A percentile compares a stretch with the other conserved stretches of the same genome.
These are phyloP conservation scores for Tetrapisispora phaffii DNA, from an alignment of 805 yeast species.

Conservation along the genomic window DNA sequence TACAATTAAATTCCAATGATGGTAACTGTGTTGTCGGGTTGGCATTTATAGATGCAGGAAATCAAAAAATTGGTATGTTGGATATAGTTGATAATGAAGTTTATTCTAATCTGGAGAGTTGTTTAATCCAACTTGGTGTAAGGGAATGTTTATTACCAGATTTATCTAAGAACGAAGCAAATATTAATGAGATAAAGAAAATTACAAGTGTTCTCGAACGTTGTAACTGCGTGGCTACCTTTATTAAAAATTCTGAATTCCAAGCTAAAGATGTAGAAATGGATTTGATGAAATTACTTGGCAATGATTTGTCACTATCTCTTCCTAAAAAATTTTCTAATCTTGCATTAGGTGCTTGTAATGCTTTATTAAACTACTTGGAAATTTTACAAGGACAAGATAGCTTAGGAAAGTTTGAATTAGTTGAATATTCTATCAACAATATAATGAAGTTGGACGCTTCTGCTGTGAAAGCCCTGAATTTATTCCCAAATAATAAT, in stretches of 20 bases:
- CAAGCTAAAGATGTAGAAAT: constrained; percentile 60
- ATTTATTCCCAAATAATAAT: constrained; percentile 56
- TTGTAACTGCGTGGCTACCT: constrained; percentile 65
- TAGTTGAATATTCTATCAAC: constrained; percentile 61
- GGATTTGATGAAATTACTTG: constrained; percentile 65
- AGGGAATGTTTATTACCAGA: constrained; percentile 67
- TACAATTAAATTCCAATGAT: constrained; percentile 27
- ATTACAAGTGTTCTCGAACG: constrained; percentile 64
- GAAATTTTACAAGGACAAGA: constrained; percentile 49
- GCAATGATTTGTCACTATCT: constrained; percentile 34
- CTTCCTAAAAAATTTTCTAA: constrained; percentile 23
- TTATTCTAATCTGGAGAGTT: constrained; percentile 75
- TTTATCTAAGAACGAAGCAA: constrained; percentile 15
- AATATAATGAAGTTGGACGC: constrained; percentile 85
- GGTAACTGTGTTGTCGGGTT: constrained; percentile 53
- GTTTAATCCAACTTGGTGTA: constrained; percentile 79
- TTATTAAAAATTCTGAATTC: constrained; percentile 48
- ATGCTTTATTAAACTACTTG: constrained; percentile 60
- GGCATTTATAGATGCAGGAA: constrained; percentile 66
- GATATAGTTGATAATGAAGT: constrained; percentile 85
- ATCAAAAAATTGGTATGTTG: constrained; percentile 54
- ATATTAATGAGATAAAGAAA: constrained; percentile 43
- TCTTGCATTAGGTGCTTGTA: constrained; percentile 24
- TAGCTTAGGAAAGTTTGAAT: constrained; percentile 43
- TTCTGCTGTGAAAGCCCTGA: constrained; percentile 80